Conservation (phyloP, 495 filamentous ascomycete genomes). For the Corynascus novoguineensis region DNA sequence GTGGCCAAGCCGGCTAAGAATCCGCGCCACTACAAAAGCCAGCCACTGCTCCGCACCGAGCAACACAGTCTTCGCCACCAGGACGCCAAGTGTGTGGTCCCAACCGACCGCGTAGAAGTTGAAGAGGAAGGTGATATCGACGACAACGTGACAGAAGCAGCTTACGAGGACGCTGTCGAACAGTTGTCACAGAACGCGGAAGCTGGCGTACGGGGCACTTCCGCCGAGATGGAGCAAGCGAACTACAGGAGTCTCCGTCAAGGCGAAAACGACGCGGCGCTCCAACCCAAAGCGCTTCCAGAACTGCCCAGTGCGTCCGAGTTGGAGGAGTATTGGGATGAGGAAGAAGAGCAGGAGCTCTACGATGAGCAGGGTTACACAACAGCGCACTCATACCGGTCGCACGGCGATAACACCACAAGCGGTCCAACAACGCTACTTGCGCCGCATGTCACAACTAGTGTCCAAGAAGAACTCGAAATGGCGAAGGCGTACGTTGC, state of each 20-base stretch:
- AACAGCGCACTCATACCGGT: conserved; percentile 66
- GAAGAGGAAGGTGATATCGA: conserved; percentile 25
- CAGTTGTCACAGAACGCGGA: conserved; percentile 24
- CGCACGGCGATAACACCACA: conserved; percentile 76
- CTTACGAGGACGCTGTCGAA: conserved; percentile 43
- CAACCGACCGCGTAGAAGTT: conserved; percentile 21
- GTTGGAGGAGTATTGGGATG: conserved; percentile 69
- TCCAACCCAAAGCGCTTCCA: conserved; percentile 16
- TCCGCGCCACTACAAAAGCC: conserved; percentile 44
- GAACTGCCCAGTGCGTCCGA: conserved; percentile 39
- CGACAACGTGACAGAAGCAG: conserved; percentile 34
- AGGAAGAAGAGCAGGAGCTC: conserved; percentile 60
- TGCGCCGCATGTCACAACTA: conserved; percentile 61
- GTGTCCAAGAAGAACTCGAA: conserved; percentile 60
- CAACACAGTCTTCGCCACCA: conserved; percentile 28
- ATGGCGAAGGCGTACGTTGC: conserved; percentile 65
- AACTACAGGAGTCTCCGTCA: conserved; percentile 2
- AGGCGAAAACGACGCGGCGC: conserved; percentile 7
- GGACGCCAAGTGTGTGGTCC: conserved; percentile 29
- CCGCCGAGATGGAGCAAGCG: conserved; percentile 1
- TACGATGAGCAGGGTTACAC: conserved; percentile 80
- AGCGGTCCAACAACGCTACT: conserved; percentile 61
- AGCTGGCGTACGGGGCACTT: not conserved
- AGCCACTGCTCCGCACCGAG: conserved; percentile 31
- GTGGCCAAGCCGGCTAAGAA: conserved; percentile 30